Evolutionary conservation across 1,284 basidiomycete genomes (phyloP).

Genomic region (Cutaneotrichosporon sp.): DNA sequence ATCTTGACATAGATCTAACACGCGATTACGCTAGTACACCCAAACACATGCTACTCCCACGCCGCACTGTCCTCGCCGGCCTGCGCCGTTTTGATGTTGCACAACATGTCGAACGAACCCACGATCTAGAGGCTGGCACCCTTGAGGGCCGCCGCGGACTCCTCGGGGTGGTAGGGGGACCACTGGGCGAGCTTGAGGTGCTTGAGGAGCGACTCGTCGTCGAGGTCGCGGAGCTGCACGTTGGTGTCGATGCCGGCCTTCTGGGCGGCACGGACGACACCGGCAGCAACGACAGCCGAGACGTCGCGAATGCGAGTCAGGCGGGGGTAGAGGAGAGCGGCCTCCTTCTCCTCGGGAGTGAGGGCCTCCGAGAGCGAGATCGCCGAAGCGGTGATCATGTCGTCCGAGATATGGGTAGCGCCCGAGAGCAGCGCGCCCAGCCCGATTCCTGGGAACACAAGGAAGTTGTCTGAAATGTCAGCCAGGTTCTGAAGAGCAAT

Average conservation of each 20-base stretch:
- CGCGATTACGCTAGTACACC: constrained; percentile 10
- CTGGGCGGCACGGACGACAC: constrained; percentile 76
- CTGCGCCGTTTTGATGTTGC: background rate
- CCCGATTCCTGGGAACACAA: constrained; percentile 65
- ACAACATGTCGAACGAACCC: background rate
- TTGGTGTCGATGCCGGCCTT: constrained; percentile 58
- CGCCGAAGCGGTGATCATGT: constrained; percentile 58
- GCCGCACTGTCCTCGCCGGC: background rate
- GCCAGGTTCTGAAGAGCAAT: constrained; percentile 31
- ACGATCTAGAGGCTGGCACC: constrained; percentile 15
- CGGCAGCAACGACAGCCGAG: constrained; percentile 68
- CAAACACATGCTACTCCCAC: constrained; percentile 10
- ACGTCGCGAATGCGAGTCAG: constrained; percentile 81
- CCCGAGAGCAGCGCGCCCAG: constrained; percentile 71
- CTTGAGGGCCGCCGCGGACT: background rate
- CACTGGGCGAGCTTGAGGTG: constrained; percentile 40
- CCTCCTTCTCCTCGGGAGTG: constrained; percentile 66
- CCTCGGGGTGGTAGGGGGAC: constrained; percentile 25
- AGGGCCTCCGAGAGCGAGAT: constrained; percentile 76
- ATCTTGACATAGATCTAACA: constrained; percentile 3
- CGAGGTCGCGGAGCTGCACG: constrained; percentile 32
- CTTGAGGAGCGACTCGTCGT: constrained; percentile 32
- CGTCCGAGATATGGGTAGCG: constrained; percentile 45
- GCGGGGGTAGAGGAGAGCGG: constrained; percentile 71
- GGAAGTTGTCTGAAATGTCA: constrained; percentile 54